Evolutionary conservation across 2,329 filamentous ascomycete species (phyloP).

Genomic region (Cladosporium halotolerans): DNA sequence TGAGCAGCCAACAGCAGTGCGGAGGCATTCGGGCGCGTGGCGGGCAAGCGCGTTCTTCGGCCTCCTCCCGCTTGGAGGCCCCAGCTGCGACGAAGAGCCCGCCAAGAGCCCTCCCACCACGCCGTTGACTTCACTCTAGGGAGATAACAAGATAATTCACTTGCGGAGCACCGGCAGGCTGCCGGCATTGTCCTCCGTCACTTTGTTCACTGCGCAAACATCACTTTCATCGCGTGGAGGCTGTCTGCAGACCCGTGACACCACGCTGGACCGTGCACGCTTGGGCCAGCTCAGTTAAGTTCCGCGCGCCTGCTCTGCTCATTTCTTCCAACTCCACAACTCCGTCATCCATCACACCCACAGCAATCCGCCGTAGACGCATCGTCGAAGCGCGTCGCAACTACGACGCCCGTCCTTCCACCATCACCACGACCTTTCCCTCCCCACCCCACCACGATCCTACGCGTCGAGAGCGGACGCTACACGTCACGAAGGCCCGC

Average conservation of each 20-base stretch:
- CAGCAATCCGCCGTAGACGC: slow-evolving; percentile 6
- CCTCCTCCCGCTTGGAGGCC: background rate
- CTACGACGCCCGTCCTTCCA: background rate
- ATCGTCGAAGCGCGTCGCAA: slow-evolving; percentile 10
- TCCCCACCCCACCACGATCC: slow-evolving; percentile 1
- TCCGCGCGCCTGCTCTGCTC: slow-evolving; percentile 6
- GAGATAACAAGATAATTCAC: slow-evolving; percentile 16
- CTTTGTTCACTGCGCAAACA: slow-evolving; percentile 11
- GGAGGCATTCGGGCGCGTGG: slow-evolving; percentile 6
- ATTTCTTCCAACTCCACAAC: slow-evolving; percentile 11
- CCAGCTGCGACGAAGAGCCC: background rate
- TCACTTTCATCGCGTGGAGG: background rate
- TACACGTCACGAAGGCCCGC: slow-evolving; percentile 11
- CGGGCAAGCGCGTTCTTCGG: slow-evolving; percentile 5
- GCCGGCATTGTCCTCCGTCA: slow-evolving; percentile 21
- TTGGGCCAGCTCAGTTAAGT: slow-evolving; percentile 2
- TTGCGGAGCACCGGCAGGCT: slow-evolving; percentile 21
- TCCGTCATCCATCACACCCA: slow-evolving; percentile 8
- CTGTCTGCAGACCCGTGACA: slow-evolving; percentile 4
- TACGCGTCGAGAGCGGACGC: slow-evolving; percentile 9
- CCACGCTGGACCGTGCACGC: background rate
- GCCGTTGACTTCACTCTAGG: slow-evolving; percentile 1
- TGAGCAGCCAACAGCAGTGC: slow-evolving; percentile 6
- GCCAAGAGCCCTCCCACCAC: slow-evolving; percentile 6
- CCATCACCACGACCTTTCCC: background rate